phyloP scores from a whole-genome alignment of 495 filamentous ascomycete species.

The Penicillium coprophilum region DNA sequence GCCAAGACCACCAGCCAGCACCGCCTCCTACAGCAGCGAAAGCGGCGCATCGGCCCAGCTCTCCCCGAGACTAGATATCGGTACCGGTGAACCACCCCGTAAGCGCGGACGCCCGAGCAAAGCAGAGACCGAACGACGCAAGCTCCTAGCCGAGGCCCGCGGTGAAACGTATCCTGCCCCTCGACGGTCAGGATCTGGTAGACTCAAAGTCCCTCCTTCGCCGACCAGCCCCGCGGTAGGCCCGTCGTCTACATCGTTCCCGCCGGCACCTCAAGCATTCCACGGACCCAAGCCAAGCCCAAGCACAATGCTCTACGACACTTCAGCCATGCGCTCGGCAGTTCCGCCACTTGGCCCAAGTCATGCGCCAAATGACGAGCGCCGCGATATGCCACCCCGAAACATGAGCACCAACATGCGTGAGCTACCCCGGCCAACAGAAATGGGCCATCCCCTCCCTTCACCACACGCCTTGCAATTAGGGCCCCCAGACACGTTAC shows the following conservation, averaged over 20 bases:
- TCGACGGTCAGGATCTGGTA: slow-evolving; percentile 30
- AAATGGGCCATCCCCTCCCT: slow-evolving; percentile 36
- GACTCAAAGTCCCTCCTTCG: slow-evolving; percentile 33
- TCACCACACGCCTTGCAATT: slow-evolving; percentile 36
- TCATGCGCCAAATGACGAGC: slow-evolving; percentile 17
- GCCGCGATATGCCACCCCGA: slow-evolving; percentile 24
- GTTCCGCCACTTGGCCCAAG: slow-evolving; percentile 7
- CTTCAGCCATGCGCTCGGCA: slow-evolving; percentile 8
- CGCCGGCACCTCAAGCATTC: slow-evolving; percentile 11
- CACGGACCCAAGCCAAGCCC: slow-evolving; percentile 1
- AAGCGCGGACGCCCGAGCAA: slow-evolving; percentile 64
- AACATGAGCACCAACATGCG: slow-evolving; percentile 29
- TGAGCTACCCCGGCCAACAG: slow-evolving; percentile 37
- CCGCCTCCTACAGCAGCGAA: slow-evolving; percentile 41
- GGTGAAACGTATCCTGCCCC: slow-evolving; percentile 52
- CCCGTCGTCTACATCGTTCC: slow-evolving; percentile 1
- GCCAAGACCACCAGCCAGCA: slow-evolving; percentile 40
- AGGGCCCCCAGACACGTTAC: slow-evolving; percentile 32
- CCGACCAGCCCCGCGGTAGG: slow-evolving; percentile 34
- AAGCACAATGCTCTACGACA: slow-evolving; percentile 15
- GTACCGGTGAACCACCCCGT: slow-evolving; percentile 44
- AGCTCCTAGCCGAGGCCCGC: slow-evolving; percentile 51
- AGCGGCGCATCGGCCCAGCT: slow-evolving; percentile 40
- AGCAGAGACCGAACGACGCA: slow-evolving; percentile 53
- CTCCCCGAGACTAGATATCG: slow-evolving; percentile 34